Evolutionary conservation across 768 basidiomycete genomes (phyloP).

Genomic region (Tylopilus cervinicoccineus): DNA sequence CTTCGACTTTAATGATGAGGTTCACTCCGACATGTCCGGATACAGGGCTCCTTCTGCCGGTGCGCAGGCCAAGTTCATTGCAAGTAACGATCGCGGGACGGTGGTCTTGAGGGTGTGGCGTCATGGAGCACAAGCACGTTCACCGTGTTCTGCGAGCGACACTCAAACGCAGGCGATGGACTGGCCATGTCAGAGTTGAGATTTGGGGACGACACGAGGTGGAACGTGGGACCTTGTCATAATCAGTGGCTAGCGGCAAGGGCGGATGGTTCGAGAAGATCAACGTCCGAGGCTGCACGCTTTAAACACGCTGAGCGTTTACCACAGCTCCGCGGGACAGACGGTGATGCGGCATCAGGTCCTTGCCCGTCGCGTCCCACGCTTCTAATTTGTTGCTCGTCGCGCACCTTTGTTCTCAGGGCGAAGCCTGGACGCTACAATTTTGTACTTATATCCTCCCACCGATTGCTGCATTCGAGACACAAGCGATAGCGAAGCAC

Average conservation of each 20-base stretch:
- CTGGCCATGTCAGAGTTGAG: background rate
- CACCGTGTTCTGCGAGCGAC: too few relatives aligned
- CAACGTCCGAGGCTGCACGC: background rate
- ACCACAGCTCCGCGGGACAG: conserved; percentile 3
- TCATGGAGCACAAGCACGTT: background rate
- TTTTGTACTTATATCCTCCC: background rate
- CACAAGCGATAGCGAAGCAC: background rate
- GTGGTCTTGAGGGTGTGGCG: background rate
- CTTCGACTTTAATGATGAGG: background rate
- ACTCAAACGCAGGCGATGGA: background rate
- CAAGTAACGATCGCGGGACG: background rate
- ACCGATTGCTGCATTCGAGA: background rate
- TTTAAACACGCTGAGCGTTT: background rate
- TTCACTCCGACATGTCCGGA: background rate
- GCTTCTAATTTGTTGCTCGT: conserved; percentile 6
- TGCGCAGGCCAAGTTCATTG: background rate
- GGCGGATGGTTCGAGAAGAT: background rate
- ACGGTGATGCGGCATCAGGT: background rate
- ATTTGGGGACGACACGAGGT: background rate
- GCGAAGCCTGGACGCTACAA: background rate
- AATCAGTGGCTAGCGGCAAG: background rate
- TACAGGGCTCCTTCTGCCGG: background rate
- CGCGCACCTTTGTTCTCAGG: background rate
- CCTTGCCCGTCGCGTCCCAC: conserved; percentile 6
- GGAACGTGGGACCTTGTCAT: background rate